These are phyloP conservation scores for Lipomyces mesembrius DNA, from an alignment of 805 yeast species.

Conservation along the genomic window DNA sequence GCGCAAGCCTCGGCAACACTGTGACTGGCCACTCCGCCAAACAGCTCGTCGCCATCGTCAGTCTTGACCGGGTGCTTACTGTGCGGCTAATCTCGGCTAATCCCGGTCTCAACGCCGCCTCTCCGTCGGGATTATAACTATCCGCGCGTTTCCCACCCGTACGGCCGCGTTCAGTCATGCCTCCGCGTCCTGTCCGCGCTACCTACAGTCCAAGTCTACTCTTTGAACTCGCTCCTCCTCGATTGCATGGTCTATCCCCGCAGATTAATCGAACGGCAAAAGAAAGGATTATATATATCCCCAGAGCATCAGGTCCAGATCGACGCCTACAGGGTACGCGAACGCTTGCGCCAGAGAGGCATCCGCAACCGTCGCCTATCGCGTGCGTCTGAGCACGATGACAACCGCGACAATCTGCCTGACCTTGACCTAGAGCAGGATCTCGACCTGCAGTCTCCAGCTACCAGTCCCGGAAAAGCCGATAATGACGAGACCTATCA, in stretches of 20 bases:
- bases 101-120: no score
- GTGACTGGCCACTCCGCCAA: no score
- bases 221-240: neutral
- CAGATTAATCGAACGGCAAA: conserved; percentile 15
- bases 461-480: neutral
- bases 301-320: conserved; percentile 17
- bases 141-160: no score
- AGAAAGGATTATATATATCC: conserved; percentile 13
- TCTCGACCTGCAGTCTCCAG: neutral
- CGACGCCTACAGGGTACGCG: conserved; percentile 16
- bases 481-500: neutral
- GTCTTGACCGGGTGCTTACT: no score
- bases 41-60: no score
- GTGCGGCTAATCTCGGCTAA: no score
- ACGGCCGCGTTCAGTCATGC: no score
- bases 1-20: no score
- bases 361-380: conserved; percentile 16
- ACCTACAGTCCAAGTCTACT: neutral
- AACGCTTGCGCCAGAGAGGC: conserved; percentile 20
- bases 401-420: neutral
- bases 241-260: conserved; percentile 12
- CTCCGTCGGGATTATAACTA: no score
- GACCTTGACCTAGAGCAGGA: neutral
- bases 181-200: no score
- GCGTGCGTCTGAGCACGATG: neutral